Evolutionary conservation across 371 early-diverging fungal genomes (phyloP), one percentile per base, ranked within the genome.

Genomic region (Basidiobolus meristosporus): DNA sequence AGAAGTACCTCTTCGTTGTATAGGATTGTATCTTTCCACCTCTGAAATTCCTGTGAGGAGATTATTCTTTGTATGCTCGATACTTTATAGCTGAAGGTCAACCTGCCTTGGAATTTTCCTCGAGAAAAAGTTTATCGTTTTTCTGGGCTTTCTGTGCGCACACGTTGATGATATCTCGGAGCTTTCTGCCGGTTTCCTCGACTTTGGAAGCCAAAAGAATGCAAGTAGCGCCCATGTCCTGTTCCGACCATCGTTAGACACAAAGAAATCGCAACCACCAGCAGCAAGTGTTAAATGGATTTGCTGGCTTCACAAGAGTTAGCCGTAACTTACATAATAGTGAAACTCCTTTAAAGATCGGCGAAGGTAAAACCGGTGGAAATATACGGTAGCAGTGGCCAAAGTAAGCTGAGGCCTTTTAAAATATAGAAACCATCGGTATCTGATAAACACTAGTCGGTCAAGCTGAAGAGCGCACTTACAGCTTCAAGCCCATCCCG

Each of bases 311-410:
- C n/a, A n/a, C n/a, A n/a, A n/a, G n/a, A n/a, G n/a, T n/a, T n/a
- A n/a, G n/a, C n/a, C n/a, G n/a, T n/a, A 7, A 52, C 69, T 44
- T 64, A 73, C 70, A 51, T 70, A 68, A 32, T 60, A 59, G 29
- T 70, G 66, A 38, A 58, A 63, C 7, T 50, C 44, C 22, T 41
- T 51, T 36, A 79, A 52, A 3, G 82, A 76, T 34, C 69, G 60
- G 15, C 79, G 62, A 71, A 76, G 73, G 35, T 62, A 81, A 43
- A 79, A 81, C 14, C 79, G 67, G 45, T 81, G 79, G 45, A 81
- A 72, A 42, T 64, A 65, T 2, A 68, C 68, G 29, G 59, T 60
- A 1, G 77, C 82, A 0, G 74, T 71, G 21, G 72, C 65, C 2
- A 72, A 49, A 3, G 63, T 66, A 6, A 63, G 38, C 40, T 70